Base-by-base conservation (phyloP, 306 rosid species). In the Inga laurina region DNA sequence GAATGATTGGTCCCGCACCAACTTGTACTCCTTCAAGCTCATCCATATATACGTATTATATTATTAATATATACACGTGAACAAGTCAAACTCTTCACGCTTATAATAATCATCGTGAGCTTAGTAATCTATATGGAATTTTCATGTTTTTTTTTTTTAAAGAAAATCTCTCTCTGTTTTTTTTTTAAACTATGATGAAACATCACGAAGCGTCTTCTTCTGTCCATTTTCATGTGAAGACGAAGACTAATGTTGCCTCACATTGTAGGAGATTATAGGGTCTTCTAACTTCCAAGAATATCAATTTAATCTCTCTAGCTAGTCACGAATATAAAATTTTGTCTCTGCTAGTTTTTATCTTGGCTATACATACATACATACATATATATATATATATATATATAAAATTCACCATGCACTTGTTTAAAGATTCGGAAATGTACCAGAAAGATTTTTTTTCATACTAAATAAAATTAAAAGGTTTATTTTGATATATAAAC, bases 1-100 rank as follows among this genome's bases (percentile, higher is more conserved):
- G 6, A 14, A 30, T 64, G 70, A 86, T 84, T 83, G 83, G 76
- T 72, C 80, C 32, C 72, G 34, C 67, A 22, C 43, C 69, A 78
- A 52, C 82, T 75, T 78, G 72, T 72, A 59, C 21, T 64, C 62
- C 64, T 27, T 46, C 56, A 79, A 70, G 21, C 73, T 76, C 78
- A 76, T 78, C 82, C 41, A 46, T 27, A 15, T 6, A 44, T 13
- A 57, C 49, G 49, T 30, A 45, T 57, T 57, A n/a, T 30, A 45
- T 57, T 57, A n/a, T 57, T 21, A 57, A 21, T 21, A 57, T 2
- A 57, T 16, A 21, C 59, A 18, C 22, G 21, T 52, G 3, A 57
- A 57, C 30, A 21, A 57, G 30, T 57, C 64, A 57, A 62, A 24
- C 27, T 62, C 18, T 24, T 62, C 37, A 11, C 18, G 37, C 68